Conservation (phyloP, 495 filamentous ascomycete species). For the Pyronema omphalodes region DNA sequence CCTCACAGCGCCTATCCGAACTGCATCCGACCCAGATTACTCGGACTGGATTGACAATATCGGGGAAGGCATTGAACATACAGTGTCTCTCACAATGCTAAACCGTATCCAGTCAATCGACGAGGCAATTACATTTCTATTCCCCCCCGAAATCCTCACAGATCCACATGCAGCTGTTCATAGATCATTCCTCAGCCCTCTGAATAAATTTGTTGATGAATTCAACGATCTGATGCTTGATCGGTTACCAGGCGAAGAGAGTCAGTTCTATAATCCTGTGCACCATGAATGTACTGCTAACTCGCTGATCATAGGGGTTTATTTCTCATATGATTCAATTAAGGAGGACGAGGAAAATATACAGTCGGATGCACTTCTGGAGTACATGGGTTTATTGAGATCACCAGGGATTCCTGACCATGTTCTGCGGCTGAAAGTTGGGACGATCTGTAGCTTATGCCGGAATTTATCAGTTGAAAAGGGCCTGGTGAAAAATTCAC, state of each 20-base stretch:
- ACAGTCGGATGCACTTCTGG: neutral
- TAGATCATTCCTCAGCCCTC: neutral
- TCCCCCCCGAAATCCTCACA: neutral
- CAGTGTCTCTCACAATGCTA: neutral
- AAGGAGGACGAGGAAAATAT: constrained; percentile 1
- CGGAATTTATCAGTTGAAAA: constrained; percentile 6
- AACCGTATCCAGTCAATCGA: neutral
- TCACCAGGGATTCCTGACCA: neutral
- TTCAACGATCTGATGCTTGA: constrained; percentile 2
- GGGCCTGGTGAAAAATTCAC: constrained; percentile 6
- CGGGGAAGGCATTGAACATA: neutral
- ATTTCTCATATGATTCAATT: constrained; percentile 1
- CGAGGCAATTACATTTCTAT: constrained; percentile 1
- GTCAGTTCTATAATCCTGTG: neutral
- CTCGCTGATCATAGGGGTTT: neutral
- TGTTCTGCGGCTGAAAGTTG: neutral
- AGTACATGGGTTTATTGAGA: neutral
- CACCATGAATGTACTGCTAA: neutral
- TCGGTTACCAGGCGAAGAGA: neutral
- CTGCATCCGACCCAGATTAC: constrained; percentile 1
- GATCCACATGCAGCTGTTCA: neutral
- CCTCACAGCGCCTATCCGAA: neutral
- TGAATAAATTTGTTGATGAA: constrained; percentile 7
- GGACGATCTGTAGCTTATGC: constrained; percentile 2
- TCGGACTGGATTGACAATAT: constrained; percentile 2